A percentile compares a stretch with the other conserved stretches of the same genome.
Conservation (phyloP, 176 grass and related monocot genomes). For the Oryza meridionalis region DNA sequence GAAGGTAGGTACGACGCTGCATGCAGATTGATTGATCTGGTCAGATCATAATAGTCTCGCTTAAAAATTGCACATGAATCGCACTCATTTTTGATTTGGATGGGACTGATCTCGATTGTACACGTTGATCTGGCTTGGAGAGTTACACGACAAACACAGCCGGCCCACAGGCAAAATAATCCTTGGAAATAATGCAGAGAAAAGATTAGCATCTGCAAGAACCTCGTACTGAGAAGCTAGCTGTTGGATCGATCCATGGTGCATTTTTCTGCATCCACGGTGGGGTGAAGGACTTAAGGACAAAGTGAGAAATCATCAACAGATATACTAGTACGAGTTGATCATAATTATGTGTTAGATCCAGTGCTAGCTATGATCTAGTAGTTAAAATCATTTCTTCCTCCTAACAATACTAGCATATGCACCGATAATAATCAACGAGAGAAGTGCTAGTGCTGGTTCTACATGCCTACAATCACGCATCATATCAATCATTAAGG, state of each 20-base stretch:
- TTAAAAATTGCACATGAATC: not conserved
- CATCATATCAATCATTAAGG: conserved; percentile 32
- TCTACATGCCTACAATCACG: not conserved
- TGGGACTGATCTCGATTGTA: not conserved
- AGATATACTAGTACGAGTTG: not conserved
- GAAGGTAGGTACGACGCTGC: not conserved
- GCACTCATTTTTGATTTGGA: conserved; percentile 19
- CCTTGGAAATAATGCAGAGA: not conserved
- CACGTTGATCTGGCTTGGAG: not conserved
- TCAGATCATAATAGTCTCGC: not conserved
- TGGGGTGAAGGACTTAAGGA: not conserved
- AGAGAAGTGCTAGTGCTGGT: not conserved
- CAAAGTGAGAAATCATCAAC: conserved; percentile 11
- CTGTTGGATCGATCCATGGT: not conserved
- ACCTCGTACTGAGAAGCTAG: conserved; percentile 18
- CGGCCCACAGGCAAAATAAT: conserved; percentile 15
- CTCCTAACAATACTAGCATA: not conserved
- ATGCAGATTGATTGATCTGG: not conserved
- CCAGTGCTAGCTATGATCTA: not conserved
- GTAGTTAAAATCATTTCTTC: not conserved
- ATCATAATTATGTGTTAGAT: too few relatives aligned
- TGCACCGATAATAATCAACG: not conserved
- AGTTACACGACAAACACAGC: not conserved
- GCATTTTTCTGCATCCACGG: not conserved
- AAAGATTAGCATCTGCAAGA: not conserved